Evolutionary conservation across 257 asterid species (phyloP).

Genomic region (Nicotiana tabacum): DNA sequence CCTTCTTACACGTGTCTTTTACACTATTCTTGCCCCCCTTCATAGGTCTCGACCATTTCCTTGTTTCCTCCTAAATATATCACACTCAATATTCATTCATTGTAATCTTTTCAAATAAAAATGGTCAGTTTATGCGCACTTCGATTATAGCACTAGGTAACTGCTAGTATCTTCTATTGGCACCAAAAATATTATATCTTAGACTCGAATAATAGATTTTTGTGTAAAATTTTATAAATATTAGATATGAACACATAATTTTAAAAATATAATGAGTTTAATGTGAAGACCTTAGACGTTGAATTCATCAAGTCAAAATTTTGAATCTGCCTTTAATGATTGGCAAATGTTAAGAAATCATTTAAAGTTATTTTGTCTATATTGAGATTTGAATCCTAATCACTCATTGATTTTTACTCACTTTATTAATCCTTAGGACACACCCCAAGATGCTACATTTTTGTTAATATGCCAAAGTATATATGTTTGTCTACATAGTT

Average conservation of each 20-base stretch:
- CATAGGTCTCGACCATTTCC: background rate
- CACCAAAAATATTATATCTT: too few species aligned
- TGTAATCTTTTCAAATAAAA: background rate
- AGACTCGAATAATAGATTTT: too few species aligned
- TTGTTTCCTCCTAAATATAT: background rate
- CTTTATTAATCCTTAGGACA: background rate
- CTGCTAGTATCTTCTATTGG: too few species aligned
- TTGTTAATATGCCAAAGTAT: background rate
- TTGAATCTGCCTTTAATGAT: too few species aligned
- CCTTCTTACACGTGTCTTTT: background rate
- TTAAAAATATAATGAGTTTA: too few species aligned
- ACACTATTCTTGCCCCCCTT: constrained; percentile 1
- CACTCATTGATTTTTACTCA: background rate
- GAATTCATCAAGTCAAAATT: too few species aligned
- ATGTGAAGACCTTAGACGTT: too few species aligned
- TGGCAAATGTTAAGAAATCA: too few species aligned
- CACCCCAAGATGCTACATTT: background rate
- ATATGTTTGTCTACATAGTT: background rate
- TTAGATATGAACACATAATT: too few species aligned
- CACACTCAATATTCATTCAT: background rate
- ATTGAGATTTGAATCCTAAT: background rate
- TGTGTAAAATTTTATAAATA: too few species aligned
- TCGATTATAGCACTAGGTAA: background rate
- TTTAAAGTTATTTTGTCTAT: background rate
- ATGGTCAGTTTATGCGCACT: background rate